Conservation (phyloP, 1,284 basidiomycete genomes). For the Boletus smithii region DNA sequence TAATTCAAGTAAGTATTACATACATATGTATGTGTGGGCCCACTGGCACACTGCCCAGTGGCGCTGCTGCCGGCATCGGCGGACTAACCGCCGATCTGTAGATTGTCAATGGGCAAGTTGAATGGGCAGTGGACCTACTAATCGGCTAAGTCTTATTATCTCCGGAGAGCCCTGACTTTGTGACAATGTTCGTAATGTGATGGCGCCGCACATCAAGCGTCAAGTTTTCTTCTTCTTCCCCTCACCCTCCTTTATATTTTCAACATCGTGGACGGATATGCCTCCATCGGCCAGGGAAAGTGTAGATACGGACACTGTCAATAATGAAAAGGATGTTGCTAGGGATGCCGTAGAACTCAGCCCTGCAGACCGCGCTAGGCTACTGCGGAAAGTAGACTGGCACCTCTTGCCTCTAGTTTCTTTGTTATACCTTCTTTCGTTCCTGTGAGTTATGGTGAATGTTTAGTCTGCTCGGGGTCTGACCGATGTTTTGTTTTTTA, state of each 20-base stretch:
- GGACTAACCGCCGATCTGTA: too few relatives aligned
- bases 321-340: slow-evolving; percentile 17
- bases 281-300: slow-evolving; percentile 11
- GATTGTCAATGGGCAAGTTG: too few relatives aligned
- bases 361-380: slow-evolving; percentile 33
- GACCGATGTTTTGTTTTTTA: slow-evolving; percentile 14
- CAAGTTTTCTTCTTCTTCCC: not conserved
- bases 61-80: too few relatives aligned
- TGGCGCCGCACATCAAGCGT: not conserved
- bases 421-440: slow-evolving; percentile 58
- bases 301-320: slow-evolving; percentile 11
- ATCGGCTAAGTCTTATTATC: too few relatives aligned
- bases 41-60: too few relatives aligned
- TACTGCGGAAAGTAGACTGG: slow-evolving; percentile 49
- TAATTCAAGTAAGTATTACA: too few relatives aligned
- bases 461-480: not conserved
- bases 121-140: too few relatives aligned
- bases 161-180: too few relatives aligned
- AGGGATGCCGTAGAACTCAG: slow-evolving; percentile 13
- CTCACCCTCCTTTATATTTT: not conserved
- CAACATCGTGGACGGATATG: slow-evolving; percentile 10
- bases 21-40: too few relatives aligned
- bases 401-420: slow-evolving; percentile 51
- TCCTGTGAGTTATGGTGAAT: slow-evolving; percentile 40
- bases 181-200: not conserved